Evolutionary conservation across 129 eudicot genomes (phyloP), one percentile per base, ranked within the genome.

Genomic region (Smallanthus sonchifolius): DNA sequence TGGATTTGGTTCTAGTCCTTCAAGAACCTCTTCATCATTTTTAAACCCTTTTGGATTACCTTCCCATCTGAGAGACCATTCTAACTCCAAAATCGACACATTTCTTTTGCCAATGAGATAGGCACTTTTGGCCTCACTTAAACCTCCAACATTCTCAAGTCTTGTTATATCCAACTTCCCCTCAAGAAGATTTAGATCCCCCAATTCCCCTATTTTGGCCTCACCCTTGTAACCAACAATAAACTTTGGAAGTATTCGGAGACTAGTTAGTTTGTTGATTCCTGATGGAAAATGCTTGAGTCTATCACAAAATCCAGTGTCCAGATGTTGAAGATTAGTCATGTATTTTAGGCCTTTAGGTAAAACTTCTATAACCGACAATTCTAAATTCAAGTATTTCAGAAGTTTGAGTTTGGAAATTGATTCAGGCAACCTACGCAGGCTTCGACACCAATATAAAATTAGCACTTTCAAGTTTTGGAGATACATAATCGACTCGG

Each of bases 401-500:
- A n/a, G n/a, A n/a, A n/a, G n/a, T n/a, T n/a, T n/a, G n/a, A n/a
- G n/a, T n/a, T n/a, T n/a, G n/a, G n/a, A n/a, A n/a, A n/a, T n/a
- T n/a, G n/a, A n/a, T 48, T 48, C 7, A 69, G 35, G 74, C 32
- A 69, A 48, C 44, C n/a, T 48, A 32, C 15, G 0, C 30, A 69
- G n/a, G 0, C 15, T 1, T 0, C 0, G 0, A 45, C 73, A 68
- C 0, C 0, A 0, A 10, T 9, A 3, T 16, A 69, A 3, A 47
- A 32, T 11, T 15, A 83, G 54, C 14, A 75, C 39, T 65, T 79
- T 80, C 43, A 86, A 48, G 48, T 80, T 80, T 4, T 68, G 51
- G 17, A 86, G 77, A 19, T 73, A 69, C n/a, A 73, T 67, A 3
- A 86, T 48, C 6, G 87, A 79, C 7, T 64, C 77, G 2, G 84